phyloP scores from a whole-genome alignment of 176 grass and related monocot species.

The Oryza glumipatula region DNA sequence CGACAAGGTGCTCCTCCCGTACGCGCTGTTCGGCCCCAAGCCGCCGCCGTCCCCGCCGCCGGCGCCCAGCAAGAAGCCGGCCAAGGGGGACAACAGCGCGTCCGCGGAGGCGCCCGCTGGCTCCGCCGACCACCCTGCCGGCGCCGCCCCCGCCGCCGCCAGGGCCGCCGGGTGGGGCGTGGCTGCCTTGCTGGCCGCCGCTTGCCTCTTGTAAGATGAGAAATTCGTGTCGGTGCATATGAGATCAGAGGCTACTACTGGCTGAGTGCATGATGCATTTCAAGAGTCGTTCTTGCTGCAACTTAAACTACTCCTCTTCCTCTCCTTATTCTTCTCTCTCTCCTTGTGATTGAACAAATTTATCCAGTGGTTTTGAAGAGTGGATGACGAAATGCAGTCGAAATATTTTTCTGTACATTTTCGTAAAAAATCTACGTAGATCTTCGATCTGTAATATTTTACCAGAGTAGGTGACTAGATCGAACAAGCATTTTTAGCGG shows the following conservation, averaged over 20 bases:
- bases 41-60: slow-evolving; percentile 51
- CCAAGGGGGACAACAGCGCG: slow-evolving; percentile 31
- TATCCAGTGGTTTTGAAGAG: slow-evolving; percentile 6
- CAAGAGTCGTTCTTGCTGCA: slow-evolving; percentile 7
- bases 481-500: neutral
- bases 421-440: neutral
- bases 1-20: slow-evolving; percentile 67
- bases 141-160: slow-evolving; percentile 9
- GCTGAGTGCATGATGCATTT: slow-evolving; percentile 3
- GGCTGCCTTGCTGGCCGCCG: slow-evolving; percentile 17
- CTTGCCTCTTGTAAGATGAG: slow-evolving; percentile 33
- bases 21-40: slow-evolving; percentile 73
- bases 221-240: neutral
- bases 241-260: too few species aligned
- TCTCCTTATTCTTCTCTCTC: neutral
- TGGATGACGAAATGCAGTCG: neutral
- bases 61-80: slow-evolving; percentile 31
- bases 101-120: slow-evolving; percentile 28
- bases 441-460: too few species aligned
- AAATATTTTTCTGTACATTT: neutral
- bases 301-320: neutral
- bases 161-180: slow-evolving; percentile 43
- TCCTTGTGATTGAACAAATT: neutral
- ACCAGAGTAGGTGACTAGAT: too few species aligned
- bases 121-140: neutral